Evolutionary conservation across 2,329 filamentous ascomycete genomes (phyloP), one percentile per base, ranked within the genome.

Genomic region (Alternaria arbusti): DNA sequence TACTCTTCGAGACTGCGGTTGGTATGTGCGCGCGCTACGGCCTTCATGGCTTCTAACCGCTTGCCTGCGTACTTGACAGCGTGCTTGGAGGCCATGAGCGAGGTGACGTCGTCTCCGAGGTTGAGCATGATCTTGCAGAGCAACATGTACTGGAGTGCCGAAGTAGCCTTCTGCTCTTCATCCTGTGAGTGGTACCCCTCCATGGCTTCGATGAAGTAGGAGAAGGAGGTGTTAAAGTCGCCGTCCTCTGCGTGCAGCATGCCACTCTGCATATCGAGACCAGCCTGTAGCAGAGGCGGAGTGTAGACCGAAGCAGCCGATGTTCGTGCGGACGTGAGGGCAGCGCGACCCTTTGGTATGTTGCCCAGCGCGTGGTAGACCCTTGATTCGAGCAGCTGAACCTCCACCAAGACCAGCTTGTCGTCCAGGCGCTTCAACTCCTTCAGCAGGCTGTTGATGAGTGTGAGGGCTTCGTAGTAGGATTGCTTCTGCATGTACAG

Each of bases 121-220:
- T 99, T 99, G 73, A 99, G 87, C 96, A 99, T 99, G 81, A 99
- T 96, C 86, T 99, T 99, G 89, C 96, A 98, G 36, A 99, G 90
- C 58, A 99, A 88, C 96, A 99, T 99, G 86, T 99, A 99, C 85
- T 99, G 96, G 70, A 99, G 86, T 11, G 96, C 94, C 12, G 95
- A 93, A n/a, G 95, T 96, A n/a, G 96, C 96, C 82, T 94, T 94
- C 68, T 87, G 84, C 43, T 90, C 85, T 79, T 97, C 94, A 71
- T 99, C 96, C 80, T 97, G 94, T 50, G 91, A 90, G 83, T 96
- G 93, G 82, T 98, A 99, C 64, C 96, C 96, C 79, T 99, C 96
- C 68, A 99, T 89, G 3, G 96, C 96, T 84, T 99, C 96, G 81
- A 99, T 98, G 82, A 99, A 99, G 86, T 99, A 99, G 54, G 94